phyloP scores from a whole-genome alignment of 208 protist species.

The Trypanosoma lewisi region DNA sequence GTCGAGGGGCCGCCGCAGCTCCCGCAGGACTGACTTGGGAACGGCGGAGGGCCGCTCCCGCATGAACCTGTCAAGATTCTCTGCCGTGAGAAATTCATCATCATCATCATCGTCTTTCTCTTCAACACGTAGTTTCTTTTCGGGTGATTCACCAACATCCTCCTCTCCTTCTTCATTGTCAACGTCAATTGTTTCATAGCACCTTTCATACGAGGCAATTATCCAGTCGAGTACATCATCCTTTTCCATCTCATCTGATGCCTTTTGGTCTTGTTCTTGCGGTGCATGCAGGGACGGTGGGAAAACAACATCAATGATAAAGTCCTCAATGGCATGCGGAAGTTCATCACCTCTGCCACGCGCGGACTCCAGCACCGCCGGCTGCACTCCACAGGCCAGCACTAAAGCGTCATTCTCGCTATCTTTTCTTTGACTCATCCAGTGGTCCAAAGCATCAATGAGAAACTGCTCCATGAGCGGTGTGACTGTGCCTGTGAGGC shows the following conservation, averaged over 20 bases:
- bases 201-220: constrained; percentile 68
- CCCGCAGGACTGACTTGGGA: constrained; percentile 52
- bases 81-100: constrained; percentile 58
- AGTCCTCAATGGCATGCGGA: constrained; percentile 58
- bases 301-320: constrained; percentile 85
- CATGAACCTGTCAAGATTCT: constrained; percentile 79
- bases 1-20: constrained; percentile 40
- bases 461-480: constrained; percentile 74
- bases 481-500: constrained; percentile 16
- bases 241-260: constrained; percentile 1
- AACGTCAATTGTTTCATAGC: constrained; percentile 55
- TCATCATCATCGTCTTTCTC: constrained; percentile 37
- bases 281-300: constrained; percentile 37
- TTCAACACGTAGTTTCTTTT: constrained; percentile 14
- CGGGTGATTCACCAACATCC: not conserved
- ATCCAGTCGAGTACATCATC: constrained; percentile 63
- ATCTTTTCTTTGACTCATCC: constrained; percentile 32
- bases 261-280: too few relatives aligned
- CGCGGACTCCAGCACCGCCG: constrained; percentile 42
- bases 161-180: constrained; percentile 6
- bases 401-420: constrained; percentile 56
- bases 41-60: constrained; percentile 51
- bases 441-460: constrained; percentile 76
- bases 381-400: constrained; percentile 69
- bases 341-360: constrained; percentile 26